Conservation (phyloP, 495 filamentous ascomycete species). For the Trichocladium antarcticum region DNA sequence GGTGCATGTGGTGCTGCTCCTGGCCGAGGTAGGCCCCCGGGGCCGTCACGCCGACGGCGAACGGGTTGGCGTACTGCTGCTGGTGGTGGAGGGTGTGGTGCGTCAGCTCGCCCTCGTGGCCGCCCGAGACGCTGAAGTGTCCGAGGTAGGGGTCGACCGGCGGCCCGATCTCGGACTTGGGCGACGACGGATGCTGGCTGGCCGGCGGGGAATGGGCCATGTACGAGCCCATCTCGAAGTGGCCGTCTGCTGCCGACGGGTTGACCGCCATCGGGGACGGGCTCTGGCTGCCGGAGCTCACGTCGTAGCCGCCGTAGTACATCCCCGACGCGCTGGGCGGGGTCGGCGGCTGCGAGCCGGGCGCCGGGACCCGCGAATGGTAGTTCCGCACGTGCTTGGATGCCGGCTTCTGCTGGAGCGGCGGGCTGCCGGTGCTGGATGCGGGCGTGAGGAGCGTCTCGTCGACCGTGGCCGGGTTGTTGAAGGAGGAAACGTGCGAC, state of each 20-base stretch:
- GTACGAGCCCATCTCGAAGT: slow-evolving; percentile 25
- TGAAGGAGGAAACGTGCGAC: slow-evolving; percentile 35
- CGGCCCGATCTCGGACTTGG: slow-evolving; percentile 23
- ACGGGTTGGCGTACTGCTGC: slow-evolving; percentile 16
- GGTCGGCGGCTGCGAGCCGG: slow-evolving; percentile 32
- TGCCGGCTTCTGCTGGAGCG: slow-evolving; percentile 28
- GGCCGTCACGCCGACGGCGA: slow-evolving; percentile 12
- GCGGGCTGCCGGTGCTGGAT: slow-evolving; percentile 35
- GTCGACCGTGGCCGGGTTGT: slow-evolving; percentile 34
- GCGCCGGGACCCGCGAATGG: slow-evolving; percentile 20
- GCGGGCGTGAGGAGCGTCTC: slow-evolving; percentile 37
- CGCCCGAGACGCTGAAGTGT: slow-evolving; percentile 23
- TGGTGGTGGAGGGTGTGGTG: slow-evolving; percentile 10
- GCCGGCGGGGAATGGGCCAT: slow-evolving; percentile 21
- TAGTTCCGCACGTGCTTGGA: slow-evolving; percentile 29
- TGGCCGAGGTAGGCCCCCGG: neutral
- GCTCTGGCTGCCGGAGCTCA: slow-evolving; percentile 24
- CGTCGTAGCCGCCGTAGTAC: slow-evolving; percentile 26
- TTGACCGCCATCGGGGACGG: slow-evolving; percentile 30
- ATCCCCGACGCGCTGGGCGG: slow-evolving; percentile 35
- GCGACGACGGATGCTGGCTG: slow-evolving; percentile 22
- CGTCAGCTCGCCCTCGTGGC: slow-evolving; percentile 16
- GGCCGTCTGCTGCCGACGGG: slow-evolving; percentile 18
- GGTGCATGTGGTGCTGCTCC: slow-evolving; percentile 14
- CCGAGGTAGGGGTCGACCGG: slow-evolving; percentile 25